Evolutionary conservation across 108 stramenopile species (phyloP), one percentile per base, ranked within the genome.

Genomic region (Cyclostephanos invisitatus): DNA sequence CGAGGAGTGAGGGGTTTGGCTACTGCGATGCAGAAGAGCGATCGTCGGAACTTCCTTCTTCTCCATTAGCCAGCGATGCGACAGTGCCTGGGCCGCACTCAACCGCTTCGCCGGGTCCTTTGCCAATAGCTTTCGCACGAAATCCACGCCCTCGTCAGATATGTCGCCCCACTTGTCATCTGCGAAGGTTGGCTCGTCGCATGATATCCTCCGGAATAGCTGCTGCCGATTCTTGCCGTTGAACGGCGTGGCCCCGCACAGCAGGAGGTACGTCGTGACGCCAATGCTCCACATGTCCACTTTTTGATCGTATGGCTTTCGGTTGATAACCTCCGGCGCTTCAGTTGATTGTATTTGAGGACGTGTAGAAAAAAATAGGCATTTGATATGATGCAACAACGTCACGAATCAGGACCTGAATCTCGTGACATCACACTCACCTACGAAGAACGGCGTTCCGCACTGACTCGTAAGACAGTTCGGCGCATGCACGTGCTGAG

Each of bases 371-470:
- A 35, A 0, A 32, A 18, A 28, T 50, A 8, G 37, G 28, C 1
- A 48, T 28, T 28, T 11, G 10, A 53, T 24, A 35, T 32, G 28
- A 24, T 7, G 24, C 7, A 44, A 54, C 25, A 54, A 14, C 18
- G 32, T 50, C 25, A 18, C 25, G 22, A 27, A 28, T 9, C 50
- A 11, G 24, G 55, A n/a, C 1, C 22, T 53, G 14, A 5, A 40
- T 29, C 36, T 7, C 27, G 8, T 56, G 40, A 42, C 12, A 11
- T 21, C 12, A 59, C 21, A 61, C 76, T 77, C 50, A 77, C 76
- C 77, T 44, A 99, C 97, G 75, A 98, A 97, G 59, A 96, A 97
- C 6, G 97, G 97, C 46, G 97, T 96, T 10, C 97, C 97, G 67
- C 95, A 97, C 69, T 95, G 94, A 68, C 90, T 96, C 20, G 87